Percentiles rank a stretch among this genome's conserved stretches.
Evolutionary conservation across 1,139 yeast species (phyloP).

Genomic region (Geotrichum carabidarum): DNA sequence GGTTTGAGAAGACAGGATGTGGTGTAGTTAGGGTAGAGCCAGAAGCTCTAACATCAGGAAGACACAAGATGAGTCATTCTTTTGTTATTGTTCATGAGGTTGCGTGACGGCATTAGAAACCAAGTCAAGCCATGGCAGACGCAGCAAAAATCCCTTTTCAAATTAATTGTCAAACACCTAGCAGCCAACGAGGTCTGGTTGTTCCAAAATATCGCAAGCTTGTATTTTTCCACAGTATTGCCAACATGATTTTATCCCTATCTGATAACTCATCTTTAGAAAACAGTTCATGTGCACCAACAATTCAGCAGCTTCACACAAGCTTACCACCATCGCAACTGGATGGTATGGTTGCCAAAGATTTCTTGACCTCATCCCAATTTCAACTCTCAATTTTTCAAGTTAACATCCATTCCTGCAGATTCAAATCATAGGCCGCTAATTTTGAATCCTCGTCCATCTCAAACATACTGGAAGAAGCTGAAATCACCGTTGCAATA

Average conservation of each 20-base stretch:
- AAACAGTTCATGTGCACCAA: background rate
- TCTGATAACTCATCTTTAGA: background rate
- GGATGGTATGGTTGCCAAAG: background rate
- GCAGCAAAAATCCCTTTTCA: background rate
- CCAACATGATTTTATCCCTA: conserved; percentile 1
- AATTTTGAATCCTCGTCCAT: conserved; percentile 19
- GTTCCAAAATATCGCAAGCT: background rate
- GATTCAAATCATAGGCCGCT: conserved; percentile 19
- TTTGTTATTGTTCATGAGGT: no score
- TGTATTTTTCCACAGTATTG: conserved; percentile 7
- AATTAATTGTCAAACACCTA: no score
- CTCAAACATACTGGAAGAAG: conserved; percentile 14
- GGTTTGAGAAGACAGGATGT: no score
- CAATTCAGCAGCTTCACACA: background rate
- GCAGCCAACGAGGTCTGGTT: background rate
- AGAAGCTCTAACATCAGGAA: no score
- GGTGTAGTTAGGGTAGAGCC: no score
- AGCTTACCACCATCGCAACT: conserved; percentile 13
- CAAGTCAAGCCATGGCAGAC: conserved; percentile 58
- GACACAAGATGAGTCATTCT: no score
- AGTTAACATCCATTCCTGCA: background rate
- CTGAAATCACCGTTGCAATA: conserved; percentile 1
- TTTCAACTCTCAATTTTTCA: no score
- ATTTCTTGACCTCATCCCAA: no score
- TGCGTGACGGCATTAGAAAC: conserved; percentile 85